Evolutionary conservation across 441 rosid genomes (phyloP).

Genomic region (Raphanus hybrid): DNA sequence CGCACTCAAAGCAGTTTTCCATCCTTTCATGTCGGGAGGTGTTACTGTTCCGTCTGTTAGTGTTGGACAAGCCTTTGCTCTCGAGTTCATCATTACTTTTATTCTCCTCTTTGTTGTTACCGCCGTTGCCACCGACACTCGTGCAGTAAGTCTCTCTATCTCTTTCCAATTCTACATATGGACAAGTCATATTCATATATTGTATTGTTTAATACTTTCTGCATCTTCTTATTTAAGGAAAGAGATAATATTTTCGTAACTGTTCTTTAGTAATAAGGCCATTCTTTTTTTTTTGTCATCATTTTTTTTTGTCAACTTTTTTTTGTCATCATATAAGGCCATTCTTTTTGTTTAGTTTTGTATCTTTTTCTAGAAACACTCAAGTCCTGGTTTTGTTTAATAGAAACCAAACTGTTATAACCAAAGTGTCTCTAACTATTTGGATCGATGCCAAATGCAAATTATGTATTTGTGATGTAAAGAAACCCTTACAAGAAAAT

Average conservation of each 20-base stretch:
- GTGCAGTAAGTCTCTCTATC: constrained; percentile 55
- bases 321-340: neutral
- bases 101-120: constrained; percentile 74
- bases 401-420: neutral
- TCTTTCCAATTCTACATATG: neutral
- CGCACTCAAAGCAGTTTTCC: constrained; percentile 83
- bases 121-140: constrained; percentile 82
- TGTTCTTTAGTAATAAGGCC: neutral
- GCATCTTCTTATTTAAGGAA: neutral
- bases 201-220: neutral
- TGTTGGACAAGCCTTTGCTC: constrained; percentile 71
- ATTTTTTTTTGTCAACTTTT: too few species aligned
- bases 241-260: neutral
- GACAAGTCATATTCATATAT: neutral
- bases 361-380: neutral
- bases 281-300: neutral
- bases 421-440: neutral
- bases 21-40: constrained; percentile 91
- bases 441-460: constrained; percentile 1
- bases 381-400: neutral
- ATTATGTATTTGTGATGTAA: neutral
- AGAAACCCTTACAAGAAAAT: neutral
- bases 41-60: constrained; percentile 78
- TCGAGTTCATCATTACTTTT: constrained; percentile 72
- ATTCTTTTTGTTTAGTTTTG: neutral